Conservation (phyloP, 352 stramenopile species). For the Peronospora tabacina region DNA sequence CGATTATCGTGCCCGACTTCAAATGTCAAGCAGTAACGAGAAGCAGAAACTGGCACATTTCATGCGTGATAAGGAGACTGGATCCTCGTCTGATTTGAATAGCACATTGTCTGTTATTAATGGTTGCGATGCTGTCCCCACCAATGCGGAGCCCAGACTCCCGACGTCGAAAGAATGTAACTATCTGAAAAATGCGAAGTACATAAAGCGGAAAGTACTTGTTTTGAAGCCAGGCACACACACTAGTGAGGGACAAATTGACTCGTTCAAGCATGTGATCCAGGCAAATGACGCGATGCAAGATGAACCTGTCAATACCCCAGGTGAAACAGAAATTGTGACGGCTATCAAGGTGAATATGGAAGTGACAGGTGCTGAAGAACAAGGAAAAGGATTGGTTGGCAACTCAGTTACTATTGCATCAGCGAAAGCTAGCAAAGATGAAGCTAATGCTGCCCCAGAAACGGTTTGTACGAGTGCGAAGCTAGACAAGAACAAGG, state of each 20-base stretch:
- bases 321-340: not conserved
- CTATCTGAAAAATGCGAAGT: slow-evolving; percentile 30
- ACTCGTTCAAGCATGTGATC: not conserved
- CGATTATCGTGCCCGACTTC: slow-evolving; percentile 59
- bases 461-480: not conserved
- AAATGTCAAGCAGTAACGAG: slow-evolving; percentile 64
- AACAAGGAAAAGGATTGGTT: slow-evolving; percentile 3
- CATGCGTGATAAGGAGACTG: slow-evolving; percentile 31
- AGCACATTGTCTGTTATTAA: not conserved
- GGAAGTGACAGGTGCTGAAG: slow-evolving; percentile 11
- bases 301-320: slow-evolving; percentile 7
- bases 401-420: not conserved
- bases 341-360: slow-evolving; percentile 12
- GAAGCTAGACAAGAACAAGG: not conserved
- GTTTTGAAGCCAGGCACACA: slow-evolving; percentile 11
- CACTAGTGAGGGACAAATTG: slow-evolving; percentile 1
- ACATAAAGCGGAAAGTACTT: slow-evolving; percentile 46
- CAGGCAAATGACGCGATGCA: slow-evolving; percentile 21
- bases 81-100: not conserved
- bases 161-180: slow-evolving; percentile 3
- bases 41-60: slow-evolving; percentile 53
- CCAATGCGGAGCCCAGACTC: slow-evolving; percentile 3
- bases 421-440: slow-evolving; percentile 3
- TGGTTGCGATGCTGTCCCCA: not conserved
- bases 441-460: not conserved